Evolutionary conservation across 1,284 basidiomycete species (phyloP), one percentile per base, ranked within the genome.

Genomic region (Trichosporon faecale): DNA sequence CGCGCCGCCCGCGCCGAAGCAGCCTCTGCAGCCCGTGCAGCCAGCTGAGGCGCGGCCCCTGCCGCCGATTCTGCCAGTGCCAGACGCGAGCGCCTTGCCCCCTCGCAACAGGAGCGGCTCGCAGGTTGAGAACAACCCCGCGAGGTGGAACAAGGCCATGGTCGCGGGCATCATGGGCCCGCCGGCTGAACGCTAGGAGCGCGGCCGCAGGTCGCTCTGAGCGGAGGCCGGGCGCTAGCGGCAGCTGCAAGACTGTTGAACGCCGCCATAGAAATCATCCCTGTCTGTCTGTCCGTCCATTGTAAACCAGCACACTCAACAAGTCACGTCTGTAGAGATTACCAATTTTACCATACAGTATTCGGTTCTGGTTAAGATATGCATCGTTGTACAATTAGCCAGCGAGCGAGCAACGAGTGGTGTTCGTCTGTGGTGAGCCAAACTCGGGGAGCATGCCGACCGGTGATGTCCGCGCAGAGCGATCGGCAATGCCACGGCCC

Each of bases 101-200:
- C 2, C n/a, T 3, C 31, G 27, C 14, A 61, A 61, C 12, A 21
- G 49, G 7, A 29, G 57, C 27, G 57, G 57, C 27, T 61, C 57
- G 18, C 57, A 61, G 18, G 57, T 61, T 14, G 57, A 61, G 16
- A 80, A 80, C 70, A 75, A 76, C 64, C 81, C 81, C 4, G 78
- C 77, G 25, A 75, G 70, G 70, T 82, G 81, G 81, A 79, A 82
- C 69, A 71, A 75, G 66, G 74, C 76, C 68, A 79, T 80, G 77
- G 81, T 82, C 3, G 77, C 76, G 33, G 78, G 71, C 27, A 80
- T 82, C 66, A 82, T 82, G 81, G 81, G 81, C 5, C 77, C 78
- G 25, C 76, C 79, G 12, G 77, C 72, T 6, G 77, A 76, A 11
- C 68, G 73, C 52, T 65, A 71, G 57, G 37, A 14, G 12, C 12